Evolutionary conservation across 768 basidiomycete genomes (phyloP).

Genomic region (Porpolomopsis calyptriformis): DNA sequence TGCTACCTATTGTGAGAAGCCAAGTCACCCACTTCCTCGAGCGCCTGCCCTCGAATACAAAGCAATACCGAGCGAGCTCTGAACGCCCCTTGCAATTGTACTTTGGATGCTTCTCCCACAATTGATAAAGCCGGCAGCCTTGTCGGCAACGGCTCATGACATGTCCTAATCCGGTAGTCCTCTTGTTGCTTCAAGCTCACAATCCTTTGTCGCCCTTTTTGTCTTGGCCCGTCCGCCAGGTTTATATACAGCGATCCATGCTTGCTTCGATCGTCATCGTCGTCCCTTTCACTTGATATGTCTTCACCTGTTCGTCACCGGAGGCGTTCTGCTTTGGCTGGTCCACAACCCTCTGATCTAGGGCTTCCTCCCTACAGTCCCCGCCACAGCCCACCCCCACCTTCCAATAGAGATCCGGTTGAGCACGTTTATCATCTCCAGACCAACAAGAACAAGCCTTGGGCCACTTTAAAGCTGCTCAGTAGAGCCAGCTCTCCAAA

Average conservation of each 20-base stretch:
- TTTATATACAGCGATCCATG: background rate
- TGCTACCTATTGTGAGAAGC: no score
- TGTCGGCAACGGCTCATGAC: no score
- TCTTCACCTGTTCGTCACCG: background rate
- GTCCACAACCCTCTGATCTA: background rate
- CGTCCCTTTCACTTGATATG: background rate
- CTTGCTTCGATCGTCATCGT: background rate
- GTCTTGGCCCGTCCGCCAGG: background rate
- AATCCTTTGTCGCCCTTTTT: background rate
- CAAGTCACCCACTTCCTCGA: no score
- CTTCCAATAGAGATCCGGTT: slow-evolving; percentile 6
- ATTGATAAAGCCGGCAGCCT: no score
- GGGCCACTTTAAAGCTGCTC: slow-evolving; percentile 36
- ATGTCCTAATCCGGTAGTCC: background rate
- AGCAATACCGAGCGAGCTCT: no score
- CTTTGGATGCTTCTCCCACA: no score
- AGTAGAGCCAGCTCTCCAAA: slow-evolving; percentile 32
- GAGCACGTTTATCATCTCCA: slow-evolving; percentile 21
- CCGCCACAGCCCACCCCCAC: slow-evolving; percentile 3
- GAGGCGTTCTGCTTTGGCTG: background rate
- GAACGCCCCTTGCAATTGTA: no score
- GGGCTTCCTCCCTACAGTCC: slow-evolving; percentile 15
- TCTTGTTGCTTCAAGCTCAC: background rate
- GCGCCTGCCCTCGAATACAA: no score
- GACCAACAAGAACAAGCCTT: slow-evolving; percentile 26